A percentile compares a stretch with the other conserved stretches of the same genome.
Conservation (phyloP, 2,329 filamentous ascomycete genomes). For the Xylariaceae sp. region DNA sequence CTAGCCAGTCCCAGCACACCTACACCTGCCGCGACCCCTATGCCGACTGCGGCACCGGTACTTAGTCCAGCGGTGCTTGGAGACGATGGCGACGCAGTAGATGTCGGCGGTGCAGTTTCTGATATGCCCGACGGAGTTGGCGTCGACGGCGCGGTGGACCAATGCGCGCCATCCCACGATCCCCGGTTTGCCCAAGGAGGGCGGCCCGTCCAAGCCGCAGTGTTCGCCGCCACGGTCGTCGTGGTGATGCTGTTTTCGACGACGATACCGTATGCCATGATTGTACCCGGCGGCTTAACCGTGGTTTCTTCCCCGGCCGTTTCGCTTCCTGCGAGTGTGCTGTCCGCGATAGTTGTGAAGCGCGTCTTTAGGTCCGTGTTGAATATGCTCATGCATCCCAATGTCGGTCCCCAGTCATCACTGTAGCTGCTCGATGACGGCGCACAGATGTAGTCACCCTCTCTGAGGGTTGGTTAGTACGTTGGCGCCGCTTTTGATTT, state of each 20-base stretch:
- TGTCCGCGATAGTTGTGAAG: conserved; percentile 20
- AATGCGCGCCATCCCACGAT: neutral
- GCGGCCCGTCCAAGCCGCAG: neutral
- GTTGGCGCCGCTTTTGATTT: neutral
- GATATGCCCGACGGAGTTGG: conserved; percentile 2
- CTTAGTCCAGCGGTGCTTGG: conserved; percentile 4
- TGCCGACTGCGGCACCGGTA: conserved; percentile 11
- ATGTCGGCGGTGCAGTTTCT: neutral
- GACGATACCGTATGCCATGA: conserved; percentile 23
- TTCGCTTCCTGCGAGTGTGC: conserved; percentile 13
- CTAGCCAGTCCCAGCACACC: conserved; percentile 9
- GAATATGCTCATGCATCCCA: conserved; percentile 21
- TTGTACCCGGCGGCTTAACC: conserved; percentile 13
- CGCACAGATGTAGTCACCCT: conserved; percentile 21
- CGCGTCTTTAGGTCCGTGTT: conserved; percentile 7
- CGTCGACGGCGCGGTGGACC: neutral
- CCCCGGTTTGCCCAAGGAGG: neutral
- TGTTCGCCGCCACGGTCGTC: neutral
- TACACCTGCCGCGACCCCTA: conserved; percentile 10
- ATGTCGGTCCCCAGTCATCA: conserved; percentile 19
- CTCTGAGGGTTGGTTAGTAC: neutral
- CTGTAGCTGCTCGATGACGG: conserved; percentile 19
- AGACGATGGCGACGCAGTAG: neutral
- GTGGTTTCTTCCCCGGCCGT: conserved; percentile 6
- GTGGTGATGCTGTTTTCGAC: conserved; percentile 8